phyloP scores from a whole-genome alignment of 1,284 basidiomycete genomes.

The Phylloboletellus chloephorus region DNA sequence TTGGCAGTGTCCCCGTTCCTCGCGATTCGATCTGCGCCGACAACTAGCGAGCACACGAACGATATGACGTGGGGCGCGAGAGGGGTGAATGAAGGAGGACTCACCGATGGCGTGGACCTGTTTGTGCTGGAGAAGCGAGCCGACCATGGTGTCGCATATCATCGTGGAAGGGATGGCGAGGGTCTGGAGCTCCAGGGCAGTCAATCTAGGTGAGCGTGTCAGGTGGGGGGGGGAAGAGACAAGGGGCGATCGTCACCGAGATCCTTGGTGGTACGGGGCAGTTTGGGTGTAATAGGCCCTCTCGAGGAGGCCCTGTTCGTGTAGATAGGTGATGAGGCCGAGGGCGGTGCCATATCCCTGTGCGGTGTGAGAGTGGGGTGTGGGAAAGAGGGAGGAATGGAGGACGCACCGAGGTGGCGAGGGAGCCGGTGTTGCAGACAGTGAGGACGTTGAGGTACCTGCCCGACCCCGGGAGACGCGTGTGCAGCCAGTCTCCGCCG shows the following conservation, averaged over 20 bases:
- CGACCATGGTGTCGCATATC: slow-evolving; percentile 94
- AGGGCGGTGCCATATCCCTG: slow-evolving; percentile 92
- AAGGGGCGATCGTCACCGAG: slow-evolving; percentile 41
- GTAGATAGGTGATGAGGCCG: slow-evolving; percentile 86
- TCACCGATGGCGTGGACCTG: slow-evolving; percentile 81
- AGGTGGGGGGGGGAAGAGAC: background rate
- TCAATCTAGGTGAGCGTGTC: slow-evolving; percentile 48
- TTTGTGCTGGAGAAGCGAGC: slow-evolving; percentile 84
- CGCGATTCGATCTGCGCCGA: slow-evolving; percentile 84
- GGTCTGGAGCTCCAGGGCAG: slow-evolving; percentile 80
- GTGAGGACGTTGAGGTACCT: slow-evolving; percentile 74
- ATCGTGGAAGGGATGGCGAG: slow-evolving; percentile 82
- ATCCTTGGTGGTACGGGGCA: slow-evolving; percentile 89
- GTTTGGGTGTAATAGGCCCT: slow-evolving; percentile 89
- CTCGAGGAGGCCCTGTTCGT: slow-evolving; percentile 69
- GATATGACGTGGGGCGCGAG: background rate
- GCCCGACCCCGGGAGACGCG: slow-evolving; percentile 37
- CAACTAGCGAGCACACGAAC: slow-evolving; percentile 39
- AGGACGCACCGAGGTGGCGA: slow-evolving; percentile 77
- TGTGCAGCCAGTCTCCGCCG: slow-evolving; percentile 80
- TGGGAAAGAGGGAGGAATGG: slow-evolving; percentile 1
- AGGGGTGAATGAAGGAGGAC: slow-evolving; percentile 22
- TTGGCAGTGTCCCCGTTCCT: slow-evolving; percentile 92
- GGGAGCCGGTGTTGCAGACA: slow-evolving; percentile 92
- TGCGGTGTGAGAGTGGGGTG: slow-evolving; percentile 4